Evolutionary conservation across 2,329 filamentous ascomycete genomes (phyloP).

Genomic region (Aspergillus sp.): DNA sequence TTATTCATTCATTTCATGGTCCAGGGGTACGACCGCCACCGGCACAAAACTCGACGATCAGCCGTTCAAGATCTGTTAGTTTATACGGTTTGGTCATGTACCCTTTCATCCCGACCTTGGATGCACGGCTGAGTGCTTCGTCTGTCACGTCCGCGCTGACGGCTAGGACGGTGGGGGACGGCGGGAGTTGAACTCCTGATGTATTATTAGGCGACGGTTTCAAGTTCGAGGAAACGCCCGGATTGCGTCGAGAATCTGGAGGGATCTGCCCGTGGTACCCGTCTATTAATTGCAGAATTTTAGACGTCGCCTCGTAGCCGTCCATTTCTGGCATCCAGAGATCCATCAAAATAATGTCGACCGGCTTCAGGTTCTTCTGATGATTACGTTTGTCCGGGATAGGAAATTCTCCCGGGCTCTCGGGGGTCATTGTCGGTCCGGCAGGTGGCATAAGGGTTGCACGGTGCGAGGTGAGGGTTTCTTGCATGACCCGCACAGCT

Average conservation of each 20-base stretch:
- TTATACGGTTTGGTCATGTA: conserved; percentile 65
- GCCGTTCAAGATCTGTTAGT: conserved; percentile 53
- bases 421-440: conserved; percentile 10
- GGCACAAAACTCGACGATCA: conserved; percentile 47
- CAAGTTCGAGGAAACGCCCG: background rate
- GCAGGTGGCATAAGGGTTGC: conserved; percentile 7
- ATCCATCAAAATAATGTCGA: conserved; percentile 66
- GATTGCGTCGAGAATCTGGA: conserved; percentile 5
- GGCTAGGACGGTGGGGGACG: conserved; percentile 48
- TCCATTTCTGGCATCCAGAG: conserved; percentile 72
- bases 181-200: conserved; percentile 1
- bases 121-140: conserved; percentile 54
- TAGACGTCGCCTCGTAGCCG: conserved; percentile 61
- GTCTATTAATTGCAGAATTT: conserved; percentile 52
- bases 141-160: conserved; percentile 63
- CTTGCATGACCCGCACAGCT: conserved; percentile 56
- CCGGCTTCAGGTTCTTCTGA: conserved; percentile 31
- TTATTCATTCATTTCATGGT: conserved; percentile 1
- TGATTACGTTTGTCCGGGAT: conserved; percentile 15
- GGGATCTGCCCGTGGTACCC: conserved; percentile 23
- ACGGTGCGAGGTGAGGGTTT: conserved; percentile 29
- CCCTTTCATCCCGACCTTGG: conserved; percentile 58
- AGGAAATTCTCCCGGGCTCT: conserved; percentile 6
- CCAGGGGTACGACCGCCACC: conserved; percentile 8
- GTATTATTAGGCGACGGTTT: background rate